A percentile compares a stretch with the other conserved stretches of the same genome.
Evolutionary conservation across 305 asterid genomes (phyloP).

Genomic region (Fraxinus platypoda): DNA sequence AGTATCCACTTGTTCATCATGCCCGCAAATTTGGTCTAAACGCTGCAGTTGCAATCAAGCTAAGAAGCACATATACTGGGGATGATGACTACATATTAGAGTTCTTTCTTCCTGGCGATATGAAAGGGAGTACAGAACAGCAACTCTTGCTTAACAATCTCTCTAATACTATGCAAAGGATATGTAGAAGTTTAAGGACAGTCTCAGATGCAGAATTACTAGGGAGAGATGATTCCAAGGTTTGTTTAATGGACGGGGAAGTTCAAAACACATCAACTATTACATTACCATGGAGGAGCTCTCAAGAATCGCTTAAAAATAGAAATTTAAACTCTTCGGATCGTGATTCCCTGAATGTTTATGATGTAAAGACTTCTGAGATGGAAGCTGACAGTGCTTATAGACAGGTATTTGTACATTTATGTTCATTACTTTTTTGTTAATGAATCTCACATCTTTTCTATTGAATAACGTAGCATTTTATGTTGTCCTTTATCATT

Average conservation of each 20-base stretch:
- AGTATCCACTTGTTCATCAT: constrained; percentile 79
- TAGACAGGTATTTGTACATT: constrained; percentile 34
- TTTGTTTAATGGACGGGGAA: constrained; percentile 21
- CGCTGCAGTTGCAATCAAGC: constrained; percentile 69
- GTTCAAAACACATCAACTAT: constrained; percentile 18
- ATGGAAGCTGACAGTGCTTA: constrained; percentile 16
- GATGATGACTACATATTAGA: constrained; percentile 68
- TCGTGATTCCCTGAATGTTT: constrained; percentile 8
- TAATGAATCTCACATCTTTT: not conserved
- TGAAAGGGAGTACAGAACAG: constrained; percentile 50
- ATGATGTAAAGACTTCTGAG: constrained; percentile 27
- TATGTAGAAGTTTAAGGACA: constrained; percentile 55
- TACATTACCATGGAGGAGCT: constrained; percentile 26
- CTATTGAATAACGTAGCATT: not conserved
- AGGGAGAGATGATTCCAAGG: constrained; percentile 24
- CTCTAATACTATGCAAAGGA: constrained; percentile 53
- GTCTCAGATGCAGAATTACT: constrained; percentile 51
- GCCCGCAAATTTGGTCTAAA: constrained; percentile 66
- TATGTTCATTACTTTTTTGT: not conserved
- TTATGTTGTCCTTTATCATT: not conserved
- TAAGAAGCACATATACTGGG: constrained; percentile 55
- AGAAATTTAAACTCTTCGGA: constrained; percentile 23
- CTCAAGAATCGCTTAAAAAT: constrained; percentile 26
- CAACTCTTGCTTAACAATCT: constrained; percentile 54
- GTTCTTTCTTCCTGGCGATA: constrained; percentile 65